These are phyloP conservation scores for Elsinoe necatrix DNA, from an alignment of 2,329 filamentous ascomycete species.

Conservation along the genomic window DNA sequence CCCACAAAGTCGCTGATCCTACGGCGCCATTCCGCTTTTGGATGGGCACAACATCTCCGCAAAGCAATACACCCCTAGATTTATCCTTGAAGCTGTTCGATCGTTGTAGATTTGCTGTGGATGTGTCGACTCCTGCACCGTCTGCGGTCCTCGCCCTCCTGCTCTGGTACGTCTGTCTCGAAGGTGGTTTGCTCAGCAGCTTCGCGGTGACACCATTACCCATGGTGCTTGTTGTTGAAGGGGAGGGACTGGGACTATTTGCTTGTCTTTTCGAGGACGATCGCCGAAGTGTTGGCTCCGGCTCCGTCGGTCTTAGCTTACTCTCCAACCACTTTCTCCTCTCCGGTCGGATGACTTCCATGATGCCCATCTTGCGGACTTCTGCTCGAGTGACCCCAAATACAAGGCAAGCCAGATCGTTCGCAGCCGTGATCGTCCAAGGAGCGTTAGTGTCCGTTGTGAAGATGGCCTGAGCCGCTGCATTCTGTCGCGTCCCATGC, in stretches of 20 bases:
- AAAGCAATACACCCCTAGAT: conserved; percentile 81
- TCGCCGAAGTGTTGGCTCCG: conserved; percentile 6
- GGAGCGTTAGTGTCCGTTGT: conserved; percentile 85
- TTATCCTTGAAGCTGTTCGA: conserved; percentile 62
- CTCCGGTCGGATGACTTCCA: conserved; percentile 90
- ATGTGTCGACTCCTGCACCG: conserved; percentile 43
- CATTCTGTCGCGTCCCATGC: conserved; percentile 82
- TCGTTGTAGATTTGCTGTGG: conserved; percentile 39
- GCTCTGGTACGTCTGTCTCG: conserved; percentile 43
- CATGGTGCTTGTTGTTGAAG: conserved; percentile 42
- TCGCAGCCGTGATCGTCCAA: conserved; percentile 93
- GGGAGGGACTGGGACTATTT: conserved; percentile 26
- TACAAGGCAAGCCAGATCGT: conserved; percentile 92
- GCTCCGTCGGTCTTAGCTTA: conserved; percentile 48
- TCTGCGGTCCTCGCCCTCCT: conserved; percentile 59
- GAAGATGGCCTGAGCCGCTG: conserved; percentile 91
- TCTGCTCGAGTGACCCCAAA: conserved; percentile 98
- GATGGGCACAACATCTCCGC: conserved; percentile 96
- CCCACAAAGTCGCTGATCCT: conserved; percentile 92
- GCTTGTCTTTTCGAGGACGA: not conserved
- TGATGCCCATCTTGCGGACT: conserved; percentile 85
- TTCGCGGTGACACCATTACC: conserved; percentile 82
- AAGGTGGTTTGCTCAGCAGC: conserved; percentile 72
- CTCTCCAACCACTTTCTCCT: conserved; percentile 80
- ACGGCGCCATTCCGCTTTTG: conserved; percentile 88